Percentiles rank a stretch among this genome's conserved stretches.
Evolutionary conservation across 805 yeast genomes (phyloP).

Genomic region (Monosporozyma servazzii): DNA sequence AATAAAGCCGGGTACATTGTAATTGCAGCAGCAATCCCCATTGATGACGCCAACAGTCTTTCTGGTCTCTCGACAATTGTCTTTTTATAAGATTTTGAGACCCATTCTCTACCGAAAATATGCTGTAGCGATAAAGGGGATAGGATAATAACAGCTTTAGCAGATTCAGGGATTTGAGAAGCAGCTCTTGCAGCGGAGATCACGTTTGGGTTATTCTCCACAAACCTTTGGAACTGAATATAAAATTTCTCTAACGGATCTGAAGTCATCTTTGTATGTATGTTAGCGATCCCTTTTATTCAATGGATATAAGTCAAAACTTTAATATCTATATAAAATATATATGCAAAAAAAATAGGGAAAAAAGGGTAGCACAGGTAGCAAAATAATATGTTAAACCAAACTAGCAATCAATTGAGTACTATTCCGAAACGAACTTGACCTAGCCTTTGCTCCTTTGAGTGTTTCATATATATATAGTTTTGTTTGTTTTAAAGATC

Average conservation of each 20-base stretch:
- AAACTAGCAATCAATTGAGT: no score
- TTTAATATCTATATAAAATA: no score
- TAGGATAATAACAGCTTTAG: constrained; percentile 50
- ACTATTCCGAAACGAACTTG: no score
- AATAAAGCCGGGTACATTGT: constrained; percentile 57
- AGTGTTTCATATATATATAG: not conserved
- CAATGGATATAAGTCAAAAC: no score
- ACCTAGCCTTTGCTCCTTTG: not conserved
- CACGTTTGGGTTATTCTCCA: constrained; percentile 31
- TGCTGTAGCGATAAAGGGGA: constrained; percentile 67
- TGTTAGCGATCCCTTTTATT: not conserved
- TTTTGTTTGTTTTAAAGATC: not conserved
- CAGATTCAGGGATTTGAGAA: constrained; percentile 30
- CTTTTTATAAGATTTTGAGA: constrained; percentile 50
- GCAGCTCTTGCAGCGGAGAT: constrained; percentile 30
- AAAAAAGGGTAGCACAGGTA: not conserved
- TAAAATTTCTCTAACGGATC: constrained; percentile 34
- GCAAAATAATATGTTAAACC: not conserved
- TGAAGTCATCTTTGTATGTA: not conserved
- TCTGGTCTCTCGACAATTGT: constrained; percentile 81
- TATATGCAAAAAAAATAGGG: not conserved
- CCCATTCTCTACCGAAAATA: constrained; percentile 71
- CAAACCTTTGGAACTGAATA: constrained; percentile 36
- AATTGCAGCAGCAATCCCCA: constrained; percentile 70
- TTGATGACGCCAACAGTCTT: constrained; percentile 61